Conservation (phyloP, 331 rosid genomes). For the Telfairia occidentalis region DNA sequence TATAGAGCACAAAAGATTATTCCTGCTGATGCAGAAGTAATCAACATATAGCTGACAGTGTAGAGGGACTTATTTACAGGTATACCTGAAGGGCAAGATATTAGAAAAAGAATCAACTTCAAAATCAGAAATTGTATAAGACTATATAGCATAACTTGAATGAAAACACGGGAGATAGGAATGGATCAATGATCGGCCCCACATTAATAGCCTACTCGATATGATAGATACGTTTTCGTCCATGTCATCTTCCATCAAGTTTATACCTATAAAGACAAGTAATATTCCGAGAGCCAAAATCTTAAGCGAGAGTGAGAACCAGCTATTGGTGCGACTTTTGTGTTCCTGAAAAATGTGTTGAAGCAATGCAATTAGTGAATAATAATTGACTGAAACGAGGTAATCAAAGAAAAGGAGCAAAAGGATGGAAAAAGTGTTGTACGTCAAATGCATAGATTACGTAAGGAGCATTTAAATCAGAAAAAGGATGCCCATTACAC, state of each 20-base stretch:
- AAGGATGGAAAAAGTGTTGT: background rate
- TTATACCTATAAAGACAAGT: conserved; percentile 45
- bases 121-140: background rate
- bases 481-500: background rate
- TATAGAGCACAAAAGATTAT: conserved; percentile 59
- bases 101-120: background rate
- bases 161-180: background rate
- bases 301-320: conserved; percentile 46
- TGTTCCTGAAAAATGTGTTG: conserved; percentile 50
- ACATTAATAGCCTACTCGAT: background rate
- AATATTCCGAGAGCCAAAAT: conserved; percentile 42
- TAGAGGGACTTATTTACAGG: conserved; percentile 71
- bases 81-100: conserved; percentile 41
- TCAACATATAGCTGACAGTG: conserved; percentile 71
- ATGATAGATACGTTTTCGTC: background rate
- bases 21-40: conserved; percentile 69
- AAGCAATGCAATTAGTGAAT: conserved; percentile 9
- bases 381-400: background rate
- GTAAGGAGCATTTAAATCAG: background rate
- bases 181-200: background rate
- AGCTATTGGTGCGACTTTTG: conserved; percentile 44
- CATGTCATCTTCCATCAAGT: background rate
- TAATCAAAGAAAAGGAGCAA: conserved; percentile 13
- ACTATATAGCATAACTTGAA: background rate
- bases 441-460: background rate